These are phyloP conservation scores for Astrothelium macrocarpum DNA, from an alignment of 495 filamentous ascomycete species.

Conservation along the genomic window DNA sequence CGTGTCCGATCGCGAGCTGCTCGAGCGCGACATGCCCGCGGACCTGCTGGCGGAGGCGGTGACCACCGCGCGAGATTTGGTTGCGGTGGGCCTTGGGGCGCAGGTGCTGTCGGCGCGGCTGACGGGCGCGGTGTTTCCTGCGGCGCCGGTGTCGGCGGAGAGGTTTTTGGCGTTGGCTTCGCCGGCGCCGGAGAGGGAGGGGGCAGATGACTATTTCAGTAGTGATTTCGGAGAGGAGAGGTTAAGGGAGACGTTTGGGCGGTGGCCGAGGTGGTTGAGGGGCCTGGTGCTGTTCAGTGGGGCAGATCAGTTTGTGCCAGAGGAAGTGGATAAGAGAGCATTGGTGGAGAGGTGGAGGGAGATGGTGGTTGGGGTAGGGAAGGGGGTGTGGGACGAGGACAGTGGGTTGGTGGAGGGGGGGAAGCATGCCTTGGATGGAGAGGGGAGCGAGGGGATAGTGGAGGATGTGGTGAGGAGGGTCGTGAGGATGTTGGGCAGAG, in stretches of 20 bases:
- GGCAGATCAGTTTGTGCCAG: constrained; percentile 61
- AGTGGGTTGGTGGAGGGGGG: constrained; percentile 53
- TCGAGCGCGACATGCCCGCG: constrained; percentile 34
- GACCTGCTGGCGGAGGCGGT: constrained; percentile 44
- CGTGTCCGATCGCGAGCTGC: constrained; percentile 65
- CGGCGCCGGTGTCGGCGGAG: constrained; percentile 55
- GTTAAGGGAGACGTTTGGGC: constrained; percentile 40
- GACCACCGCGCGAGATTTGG: constrained; percentile 43
- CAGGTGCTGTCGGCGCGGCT: constrained; percentile 47
- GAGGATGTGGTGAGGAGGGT: constrained; percentile 47
- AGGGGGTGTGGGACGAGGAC: constrained; percentile 40
- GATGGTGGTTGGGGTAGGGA: constrained; percentile 35
- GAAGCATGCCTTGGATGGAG: constrained; percentile 48
- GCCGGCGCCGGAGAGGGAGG: constrained; percentile 42
- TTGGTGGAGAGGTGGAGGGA: constrained; percentile 56
- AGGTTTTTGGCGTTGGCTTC: constrained; percentile 60
- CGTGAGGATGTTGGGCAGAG: constrained; percentile 42
- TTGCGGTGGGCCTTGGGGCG: constrained; percentile 43
- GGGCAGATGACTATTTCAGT: constrained; percentile 84
- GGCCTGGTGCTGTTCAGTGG: constrained; percentile 60
- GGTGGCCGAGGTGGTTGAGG: constrained; percentile 42
- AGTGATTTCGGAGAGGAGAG: constrained; percentile 56
- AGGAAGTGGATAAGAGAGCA: constrained; percentile 49
- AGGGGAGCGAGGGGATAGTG: constrained; percentile 34
- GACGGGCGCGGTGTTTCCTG: constrained; percentile 38